These are phyloP conservation scores for Mortierella claussenii DNA, from an alignment of 192 early-diverging fungal genomes.

Conservation along the genomic window DNA sequence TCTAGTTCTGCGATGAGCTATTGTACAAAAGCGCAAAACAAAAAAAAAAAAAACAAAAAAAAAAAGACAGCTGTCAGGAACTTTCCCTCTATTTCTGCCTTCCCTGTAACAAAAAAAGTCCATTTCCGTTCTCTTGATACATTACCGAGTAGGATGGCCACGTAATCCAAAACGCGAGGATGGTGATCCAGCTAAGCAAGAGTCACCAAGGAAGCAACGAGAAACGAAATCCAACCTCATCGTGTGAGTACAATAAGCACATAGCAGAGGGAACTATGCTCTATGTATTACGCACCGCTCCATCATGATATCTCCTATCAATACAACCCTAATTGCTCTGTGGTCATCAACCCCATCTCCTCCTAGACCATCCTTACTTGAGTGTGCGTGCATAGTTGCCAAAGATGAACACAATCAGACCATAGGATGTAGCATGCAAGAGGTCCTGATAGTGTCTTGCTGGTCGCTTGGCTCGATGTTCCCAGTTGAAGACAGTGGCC, in stretches of 20 bases:
- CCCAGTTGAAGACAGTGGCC: slow-evolving; percentile 72
- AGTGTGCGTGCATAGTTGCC: slow-evolving; percentile 79
- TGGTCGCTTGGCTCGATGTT: slow-evolving; percentile 70
- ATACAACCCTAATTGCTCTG: too few relatives aligned
- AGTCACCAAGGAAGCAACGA: too few relatives aligned
- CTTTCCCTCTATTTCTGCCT: too few relatives aligned
- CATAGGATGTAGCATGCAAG: slow-evolving; percentile 66
- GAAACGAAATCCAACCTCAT: too few relatives aligned
- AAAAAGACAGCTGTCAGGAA: too few relatives aligned
- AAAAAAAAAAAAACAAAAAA: neutral
- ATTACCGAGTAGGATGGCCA: slow-evolving; percentile 54
- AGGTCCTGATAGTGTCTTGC: slow-evolving; percentile 76
- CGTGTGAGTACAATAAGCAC: neutral
- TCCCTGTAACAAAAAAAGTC: too few relatives aligned
- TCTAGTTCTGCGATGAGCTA: slow-evolving; percentile 72
- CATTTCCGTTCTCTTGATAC: too few relatives aligned
- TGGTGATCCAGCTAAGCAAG: slow-evolving; percentile 43
- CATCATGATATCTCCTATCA: too few relatives aligned
- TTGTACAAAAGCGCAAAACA: slow-evolving; percentile 1
- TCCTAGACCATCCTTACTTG: slow-evolving; percentile 54
- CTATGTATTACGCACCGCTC: too few relatives aligned
- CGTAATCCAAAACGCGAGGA: slow-evolving; percentile 51
- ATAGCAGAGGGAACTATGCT: slow-evolving; percentile 32
- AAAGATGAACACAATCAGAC: slow-evolving; percentile 76
- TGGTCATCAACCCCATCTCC: neutral